Evolutionary conservation across 306 rosid species (phyloP).

Genomic region (Coriaria nepalensis): DNA sequence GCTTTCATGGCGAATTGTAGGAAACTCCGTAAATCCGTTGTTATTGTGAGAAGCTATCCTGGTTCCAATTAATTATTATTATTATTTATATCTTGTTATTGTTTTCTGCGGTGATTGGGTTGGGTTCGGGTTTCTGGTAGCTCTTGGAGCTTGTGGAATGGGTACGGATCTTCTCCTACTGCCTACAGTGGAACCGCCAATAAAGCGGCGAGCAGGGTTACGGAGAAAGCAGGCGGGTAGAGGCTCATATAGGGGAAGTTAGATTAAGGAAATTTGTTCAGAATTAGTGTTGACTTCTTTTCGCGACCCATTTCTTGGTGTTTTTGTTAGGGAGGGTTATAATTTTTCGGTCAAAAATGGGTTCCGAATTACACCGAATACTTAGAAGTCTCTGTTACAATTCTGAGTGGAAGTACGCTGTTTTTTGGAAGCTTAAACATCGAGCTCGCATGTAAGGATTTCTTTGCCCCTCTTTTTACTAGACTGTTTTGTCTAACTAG

Average conservation of each 20-base stretch:
- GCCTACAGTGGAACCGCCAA: slow-evolving; percentile 90
- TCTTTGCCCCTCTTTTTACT: background rate
- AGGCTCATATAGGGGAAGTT: slow-evolving; percentile 98
- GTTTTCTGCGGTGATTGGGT: background rate
- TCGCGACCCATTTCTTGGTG: too few species aligned
- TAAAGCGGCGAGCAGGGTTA: slow-evolving; percentile 97
- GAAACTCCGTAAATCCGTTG: too few species aligned
- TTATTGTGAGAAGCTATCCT: too few species aligned
- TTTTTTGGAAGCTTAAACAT: slow-evolving; percentile 89
- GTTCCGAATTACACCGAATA: slow-evolving; percentile 44
- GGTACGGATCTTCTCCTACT: slow-evolving; percentile 59
- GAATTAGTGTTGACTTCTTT: slow-evolving; percentile 4
- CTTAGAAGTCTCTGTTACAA: slow-evolving; percentile 71
- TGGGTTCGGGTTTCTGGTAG: background rate
- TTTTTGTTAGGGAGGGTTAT: slow-evolving; percentile 14
- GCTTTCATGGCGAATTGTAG: too few species aligned
- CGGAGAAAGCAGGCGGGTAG: slow-evolving; percentile 99
- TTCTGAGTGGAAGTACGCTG: slow-evolving; percentile 91
- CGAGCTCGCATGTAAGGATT: slow-evolving; percentile 60
- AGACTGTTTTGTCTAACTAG: background rate
- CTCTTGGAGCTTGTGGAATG: slow-evolving; percentile 57
- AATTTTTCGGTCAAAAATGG: slow-evolving; percentile 38
- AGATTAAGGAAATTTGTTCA: slow-evolving; percentile 22
- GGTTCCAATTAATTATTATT: slow-evolving; percentile 11
- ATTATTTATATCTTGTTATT: slow-evolving; percentile 13